Conservation (phyloP, 2,329 filamentous ascomycete species). For the Orbilia javanica region DNA sequence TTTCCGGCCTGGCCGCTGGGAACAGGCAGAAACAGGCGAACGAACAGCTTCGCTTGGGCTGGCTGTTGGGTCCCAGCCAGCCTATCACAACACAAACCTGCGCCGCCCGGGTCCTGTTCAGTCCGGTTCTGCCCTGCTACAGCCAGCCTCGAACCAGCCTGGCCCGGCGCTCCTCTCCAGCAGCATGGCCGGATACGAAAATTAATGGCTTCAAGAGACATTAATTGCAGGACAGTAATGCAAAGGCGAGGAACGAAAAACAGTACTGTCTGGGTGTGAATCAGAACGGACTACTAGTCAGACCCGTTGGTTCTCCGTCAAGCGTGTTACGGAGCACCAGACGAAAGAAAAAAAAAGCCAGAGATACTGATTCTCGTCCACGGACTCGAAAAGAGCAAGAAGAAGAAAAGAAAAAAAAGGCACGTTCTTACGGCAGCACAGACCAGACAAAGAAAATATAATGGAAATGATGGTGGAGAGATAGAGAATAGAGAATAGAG, state of each 20-base stretch:
- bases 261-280: background rate
- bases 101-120: conserved; percentile 8
- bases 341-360: background rate
- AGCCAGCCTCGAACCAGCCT: background rate
- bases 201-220: conserved; percentile 14
- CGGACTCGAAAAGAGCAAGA: background rate
- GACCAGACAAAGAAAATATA: conserved; percentile 8
- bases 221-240: conserved; percentile 11
- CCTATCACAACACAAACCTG: conserved; percentile 19
- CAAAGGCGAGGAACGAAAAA: background rate
- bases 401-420: background rate
- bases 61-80: background rate
- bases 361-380: conserved; percentile 19
- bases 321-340: conserved; percentile 42
- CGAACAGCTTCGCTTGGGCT: conserved; percentile 21
- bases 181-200: conserved; percentile 7
- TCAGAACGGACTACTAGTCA: conserved; percentile 3
- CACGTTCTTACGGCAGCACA: conserved; percentile 36
- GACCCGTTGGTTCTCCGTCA: conserved; percentile 13
- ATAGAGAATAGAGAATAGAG: conserved; percentile 7
- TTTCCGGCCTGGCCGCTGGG: conserved; percentile 16
- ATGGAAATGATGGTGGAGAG: conserved; percentile 4
- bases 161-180: conserved; percentile 50
- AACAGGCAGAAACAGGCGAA: conserved; percentile 43
- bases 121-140: background rate